These are phyloP conservation scores for Ceratobasidium sp. DNA, from an alignment of 1,284 basidiomycete genomes.

Conservation along the genomic window DNA sequence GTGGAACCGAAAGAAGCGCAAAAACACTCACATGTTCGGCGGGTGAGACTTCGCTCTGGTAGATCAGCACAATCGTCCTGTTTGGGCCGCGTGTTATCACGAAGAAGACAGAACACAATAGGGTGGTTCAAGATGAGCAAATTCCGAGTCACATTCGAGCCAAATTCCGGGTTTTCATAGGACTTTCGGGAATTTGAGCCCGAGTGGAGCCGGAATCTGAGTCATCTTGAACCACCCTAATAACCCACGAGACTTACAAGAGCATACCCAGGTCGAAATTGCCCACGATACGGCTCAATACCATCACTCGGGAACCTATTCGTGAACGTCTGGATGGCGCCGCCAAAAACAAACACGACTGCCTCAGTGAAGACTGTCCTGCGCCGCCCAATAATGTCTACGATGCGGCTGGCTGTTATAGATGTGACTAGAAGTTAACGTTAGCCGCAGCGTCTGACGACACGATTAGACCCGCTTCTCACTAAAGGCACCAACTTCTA, in stretches of 20 bases:
- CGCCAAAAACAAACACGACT: constrained; percentile 88
- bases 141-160: too few species aligned
- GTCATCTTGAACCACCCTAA: neutral
- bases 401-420: constrained; percentile 86
- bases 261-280: constrained; percentile 95
- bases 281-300: constrained; percentile 86
- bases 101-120: neutral
- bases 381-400: constrained; percentile 88
- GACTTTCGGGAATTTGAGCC: too few species aligned
- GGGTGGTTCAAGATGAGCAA: too few species aligned
- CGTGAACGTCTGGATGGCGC: constrained; percentile 90
- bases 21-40: constrained; percentile 83
- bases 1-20: constrained; percentile 37
- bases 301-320: constrained; percentile 86
- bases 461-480: constrained; percentile 53
- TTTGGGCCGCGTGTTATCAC: constrained; percentile 21
- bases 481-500: constrained; percentile 95
- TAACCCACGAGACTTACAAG: constrained; percentile 68
- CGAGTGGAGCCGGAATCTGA: constrained; percentile 6
- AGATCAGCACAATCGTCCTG: constrained; percentile 97
- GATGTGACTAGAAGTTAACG: constrained; percentile 77
- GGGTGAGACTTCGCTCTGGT: constrained; percentile 96
- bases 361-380: constrained; percentile 91
- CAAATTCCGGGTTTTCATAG: too few species aligned
- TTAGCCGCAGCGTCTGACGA: neutral